Evolutionary conservation across 371 early-diverging fungal species (phyloP).

Genomic region (Mucor plumbeus): DNA sequence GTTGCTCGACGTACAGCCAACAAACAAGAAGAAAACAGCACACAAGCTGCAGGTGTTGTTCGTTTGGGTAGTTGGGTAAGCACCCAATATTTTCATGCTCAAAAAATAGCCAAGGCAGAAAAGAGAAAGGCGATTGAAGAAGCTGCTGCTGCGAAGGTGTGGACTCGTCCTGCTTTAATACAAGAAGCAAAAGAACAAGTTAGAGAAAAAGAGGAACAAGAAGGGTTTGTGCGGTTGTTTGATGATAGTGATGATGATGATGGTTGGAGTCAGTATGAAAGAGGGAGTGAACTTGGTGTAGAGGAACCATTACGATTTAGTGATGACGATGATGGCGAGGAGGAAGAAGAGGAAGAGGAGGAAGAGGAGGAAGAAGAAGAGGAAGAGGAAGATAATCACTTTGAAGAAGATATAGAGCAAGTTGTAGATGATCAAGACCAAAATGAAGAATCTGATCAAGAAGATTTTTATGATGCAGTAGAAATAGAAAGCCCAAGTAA

Average conservation of each 20-base stretch:
- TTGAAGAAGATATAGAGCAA: not conserved
- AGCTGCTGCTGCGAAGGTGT: conserved; percentile 16
- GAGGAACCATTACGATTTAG: conserved; percentile 25
- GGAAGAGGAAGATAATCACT: conserved; percentile 14
- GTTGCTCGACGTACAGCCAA: conserved; percentile 41
- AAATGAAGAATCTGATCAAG: conserved; percentile 12
- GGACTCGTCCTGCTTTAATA: conserved; percentile 13
- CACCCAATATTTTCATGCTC: conserved; percentile 38
- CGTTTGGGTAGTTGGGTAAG: conserved; percentile 44
- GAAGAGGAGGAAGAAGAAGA: conserved; percentile 16
- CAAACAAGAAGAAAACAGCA: conserved; percentile 10
- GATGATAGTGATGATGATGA: conserved; percentile 51
- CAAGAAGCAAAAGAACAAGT: conserved; percentile 5
- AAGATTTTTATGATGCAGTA: not conserved
- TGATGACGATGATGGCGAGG: conserved; percentile 22
- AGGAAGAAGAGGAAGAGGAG: conserved; percentile 23
- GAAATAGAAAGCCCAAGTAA: not conserved
- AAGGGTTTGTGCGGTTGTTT: conserved; percentile 50
- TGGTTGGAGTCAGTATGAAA: conserved; percentile 37
- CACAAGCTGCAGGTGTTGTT: conserved; percentile 31
- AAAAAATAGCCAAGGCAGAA: conserved; percentile 27
- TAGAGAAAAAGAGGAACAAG: conserved; percentile 34
- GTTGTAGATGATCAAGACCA: not conserved
- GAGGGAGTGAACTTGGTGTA: conserved; percentile 4
- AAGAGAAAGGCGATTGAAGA: conserved; percentile 20